Evolutionary conservation across 176 grass and related monocot species (phyloP).

Genomic region (Musa beccarii): DNA sequence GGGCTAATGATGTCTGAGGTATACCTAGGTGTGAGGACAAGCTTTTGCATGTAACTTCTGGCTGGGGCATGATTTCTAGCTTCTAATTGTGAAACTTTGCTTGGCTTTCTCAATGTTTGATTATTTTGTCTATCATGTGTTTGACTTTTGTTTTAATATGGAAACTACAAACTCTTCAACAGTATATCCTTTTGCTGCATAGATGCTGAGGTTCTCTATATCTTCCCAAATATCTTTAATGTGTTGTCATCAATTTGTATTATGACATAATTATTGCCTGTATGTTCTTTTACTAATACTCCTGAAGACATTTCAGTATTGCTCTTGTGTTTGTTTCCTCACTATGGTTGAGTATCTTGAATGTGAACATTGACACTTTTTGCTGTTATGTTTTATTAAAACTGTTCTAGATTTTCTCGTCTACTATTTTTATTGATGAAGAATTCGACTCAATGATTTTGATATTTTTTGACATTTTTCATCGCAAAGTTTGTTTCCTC

Average conservation of each 20-base stretch:
- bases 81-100: too few relatives aligned
- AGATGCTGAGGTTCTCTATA: neutral
- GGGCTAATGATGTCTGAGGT: too few relatives aligned
- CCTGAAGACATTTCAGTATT: neutral
- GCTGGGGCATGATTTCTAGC: too few relatives aligned
- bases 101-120: too few relatives aligned
- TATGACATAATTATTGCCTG: too few relatives aligned
- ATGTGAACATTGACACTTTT: neutral
- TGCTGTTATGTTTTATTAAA: neutral
- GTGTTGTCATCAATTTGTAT: too few relatives aligned
- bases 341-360: neutral
- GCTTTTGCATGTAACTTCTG: too few relatives aligned
- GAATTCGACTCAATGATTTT: neutral
- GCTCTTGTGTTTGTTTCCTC: neutral
- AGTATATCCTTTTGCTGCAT: neutral
- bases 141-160: too few relatives aligned
- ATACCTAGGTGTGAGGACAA: too few relatives aligned
- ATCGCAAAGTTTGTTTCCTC: slow-evolving; percentile 17
- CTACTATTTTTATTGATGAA: slow-evolving; percentile 14
- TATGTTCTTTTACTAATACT: too few relatives aligned
- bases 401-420: neutral
- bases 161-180: neutral
- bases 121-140: too few relatives aligned
- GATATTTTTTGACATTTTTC: neutral
- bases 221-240: neutral